Conservation (phyloP, 306 rosid genomes). For the Ziziphus jujuba region DNA sequence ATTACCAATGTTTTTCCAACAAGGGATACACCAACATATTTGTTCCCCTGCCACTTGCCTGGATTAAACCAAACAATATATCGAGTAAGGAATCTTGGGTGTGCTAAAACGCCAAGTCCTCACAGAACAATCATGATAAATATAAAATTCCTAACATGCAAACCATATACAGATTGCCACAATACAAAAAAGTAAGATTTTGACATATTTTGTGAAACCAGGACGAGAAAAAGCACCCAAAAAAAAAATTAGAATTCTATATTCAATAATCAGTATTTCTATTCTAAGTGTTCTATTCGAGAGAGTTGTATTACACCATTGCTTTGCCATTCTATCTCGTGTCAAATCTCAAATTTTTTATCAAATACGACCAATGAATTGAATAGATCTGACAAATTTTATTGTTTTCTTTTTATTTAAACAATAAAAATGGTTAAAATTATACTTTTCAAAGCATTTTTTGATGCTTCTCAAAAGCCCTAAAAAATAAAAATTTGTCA, state of each 20-base stretch:
- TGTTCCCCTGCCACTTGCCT: constrained; percentile 94
- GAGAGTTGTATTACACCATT: too few relatives aligned
- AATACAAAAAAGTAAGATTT: background rate
- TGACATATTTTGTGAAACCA: background rate
- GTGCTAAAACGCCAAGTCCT: background rate
- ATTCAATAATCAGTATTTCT: too few relatives aligned
- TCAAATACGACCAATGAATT: background rate
- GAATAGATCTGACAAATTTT: too few relatives aligned
- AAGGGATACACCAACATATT: constrained; percentile 94
- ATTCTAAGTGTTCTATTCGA: too few relatives aligned
- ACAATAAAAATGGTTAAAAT: background rate
- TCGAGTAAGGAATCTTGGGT: constrained; percentile 4
- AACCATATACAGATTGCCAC: background rate
- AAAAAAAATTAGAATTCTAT: too few relatives aligned
- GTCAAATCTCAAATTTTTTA: background rate
- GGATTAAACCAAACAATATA: constrained; percentile 10
- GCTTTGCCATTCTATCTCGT: too few relatives aligned
- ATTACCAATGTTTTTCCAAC: constrained; percentile 95
- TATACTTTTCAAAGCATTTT: background rate
- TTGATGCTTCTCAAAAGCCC: background rate
- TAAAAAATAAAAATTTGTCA: background rate
- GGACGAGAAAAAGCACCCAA: too few relatives aligned
- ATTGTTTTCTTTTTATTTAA: too few relatives aligned
- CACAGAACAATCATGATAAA: background rate
- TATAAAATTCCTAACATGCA: background rate